Evolutionary conservation across 106 monocot species (phyloP).

Genomic region (Platanthera guangdongensis): DNA sequence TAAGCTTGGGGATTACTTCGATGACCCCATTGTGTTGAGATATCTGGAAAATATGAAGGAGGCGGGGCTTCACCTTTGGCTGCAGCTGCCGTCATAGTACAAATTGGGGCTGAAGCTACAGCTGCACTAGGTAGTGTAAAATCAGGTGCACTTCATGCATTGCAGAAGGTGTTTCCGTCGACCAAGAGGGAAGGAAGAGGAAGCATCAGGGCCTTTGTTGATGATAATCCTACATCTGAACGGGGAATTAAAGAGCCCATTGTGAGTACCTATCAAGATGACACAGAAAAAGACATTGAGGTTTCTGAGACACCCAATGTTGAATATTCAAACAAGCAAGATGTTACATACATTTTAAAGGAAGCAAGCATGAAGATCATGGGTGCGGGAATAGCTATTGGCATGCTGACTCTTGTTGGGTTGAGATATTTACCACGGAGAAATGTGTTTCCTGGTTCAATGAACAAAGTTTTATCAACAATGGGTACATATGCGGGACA

Average conservation of each 20-base stretch:
- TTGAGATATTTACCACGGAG: conserved; percentile 55
- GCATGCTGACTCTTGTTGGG: conserved; percentile 41
- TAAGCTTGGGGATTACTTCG: conserved; percentile 79
- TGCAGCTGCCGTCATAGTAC: conserved; percentile 78
- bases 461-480: conserved; percentile 33
- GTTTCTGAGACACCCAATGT: conserved; percentile 11
- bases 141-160: conserved; percentile 61
- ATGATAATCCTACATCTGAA: conserved; percentile 10
- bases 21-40: conserved; percentile 69
- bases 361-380: conserved; percentile 49
- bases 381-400: conserved; percentile 54
- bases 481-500: conserved; percentile 21
- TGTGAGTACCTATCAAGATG: not conserved
- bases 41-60: conserved; percentile 71
- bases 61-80: conserved; percentile 67
- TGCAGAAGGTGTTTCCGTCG: conserved; percentile 68
- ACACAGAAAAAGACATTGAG: conserved; percentile 14
- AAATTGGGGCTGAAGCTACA: conserved; percentile 72
- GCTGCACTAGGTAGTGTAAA: conserved; percentile 63
- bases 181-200: conserved; percentile 19
- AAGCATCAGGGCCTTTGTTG: conserved; percentile 6
- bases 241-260: conserved; percentile 9
- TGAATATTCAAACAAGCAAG: conserved; percentile 20
- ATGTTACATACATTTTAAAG: conserved; percentile 32
- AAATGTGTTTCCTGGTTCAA: conserved; percentile 12